A percentile compares a stretch with the other conserved stretches of the same genome.
These are phyloP conservation scores for Recurvomyces mirabilis DNA, from an alignment of 495 filamentous ascomycete genomes.

Conservation along the genomic window DNA sequence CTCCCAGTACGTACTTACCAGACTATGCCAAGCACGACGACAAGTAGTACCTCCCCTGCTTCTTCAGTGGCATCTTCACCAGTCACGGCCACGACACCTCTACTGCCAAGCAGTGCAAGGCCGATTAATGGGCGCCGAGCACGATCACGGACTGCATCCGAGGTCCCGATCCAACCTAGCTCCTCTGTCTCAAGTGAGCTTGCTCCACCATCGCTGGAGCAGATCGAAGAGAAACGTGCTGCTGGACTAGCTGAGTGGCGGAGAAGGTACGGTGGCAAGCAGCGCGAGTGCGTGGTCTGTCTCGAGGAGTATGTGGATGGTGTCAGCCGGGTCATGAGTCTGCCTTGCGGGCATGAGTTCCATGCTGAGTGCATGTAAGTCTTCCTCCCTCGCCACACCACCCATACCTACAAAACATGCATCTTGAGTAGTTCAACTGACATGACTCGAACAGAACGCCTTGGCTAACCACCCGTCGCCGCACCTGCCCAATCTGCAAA, in stretches of 20 bases:
- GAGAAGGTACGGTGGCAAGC: conserved; percentile 73
- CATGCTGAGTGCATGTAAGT: conserved; percentile 98
- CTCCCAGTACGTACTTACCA: conserved; percentile 94
- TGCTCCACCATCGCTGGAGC: conserved; percentile 27
- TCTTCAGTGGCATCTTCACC: conserved; percentile 45
- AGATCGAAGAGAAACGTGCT: conserved; percentile 41
- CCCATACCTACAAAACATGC: too few species aligned
- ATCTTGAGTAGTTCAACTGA: not conserved
- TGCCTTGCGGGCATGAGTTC: conserved; percentile 98
- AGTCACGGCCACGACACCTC: conserved; percentile 63
- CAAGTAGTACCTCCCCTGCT: conserved; percentile 45
- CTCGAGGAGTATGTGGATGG: conserved; percentile 95
- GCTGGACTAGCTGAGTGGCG: conserved; percentile 47
- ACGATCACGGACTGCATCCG: conserved; percentile 55
- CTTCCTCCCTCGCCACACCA: not conserved
- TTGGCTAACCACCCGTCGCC: conserved; percentile 89
- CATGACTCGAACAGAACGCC: conserved; percentile 58
- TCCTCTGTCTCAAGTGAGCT: conserved; percentile 12
- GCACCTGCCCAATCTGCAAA: conserved; percentile 97
- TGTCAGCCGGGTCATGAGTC: conserved; percentile 86
- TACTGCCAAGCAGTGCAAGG: conserved; percentile 41
- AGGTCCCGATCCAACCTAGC: conserved; percentile 21
- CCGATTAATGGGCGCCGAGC: conserved; percentile 35
- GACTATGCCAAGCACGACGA: conserved; percentile 55
- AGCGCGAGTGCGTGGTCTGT: conserved; percentile 95